Percentiles rank a stretch among this genome's conserved stretches.
Conservation (phyloP, 2,329 filamentous ascomycete species). For the Monilinia polystroma region DNA sequence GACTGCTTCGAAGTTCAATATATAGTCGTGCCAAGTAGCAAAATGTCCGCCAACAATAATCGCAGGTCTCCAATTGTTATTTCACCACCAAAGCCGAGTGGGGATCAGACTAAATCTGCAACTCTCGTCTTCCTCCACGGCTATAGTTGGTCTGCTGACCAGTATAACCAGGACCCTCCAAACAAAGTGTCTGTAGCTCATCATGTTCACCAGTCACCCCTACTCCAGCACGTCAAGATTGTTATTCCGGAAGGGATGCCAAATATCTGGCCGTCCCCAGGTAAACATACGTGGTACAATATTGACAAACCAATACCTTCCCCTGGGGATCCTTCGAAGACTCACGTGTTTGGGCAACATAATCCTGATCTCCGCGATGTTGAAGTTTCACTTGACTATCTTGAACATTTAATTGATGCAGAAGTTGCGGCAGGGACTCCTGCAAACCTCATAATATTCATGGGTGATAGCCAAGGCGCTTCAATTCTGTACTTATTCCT, state of each 20-base stretch:
- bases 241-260: conserved; percentile 26
- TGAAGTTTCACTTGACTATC: conserved; percentile 24
- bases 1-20: not conserved
- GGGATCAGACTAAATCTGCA: conserved; percentile 5
- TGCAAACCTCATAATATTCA: conserved; percentile 23
- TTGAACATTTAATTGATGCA: conserved; percentile 22
- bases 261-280: conserved; percentile 14
- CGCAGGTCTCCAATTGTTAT: conserved; percentile 24
- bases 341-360: conserved; percentile 13
- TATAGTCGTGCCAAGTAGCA: not conserved
- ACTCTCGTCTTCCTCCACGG: conserved; percentile 28
- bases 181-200: conserved; percentile 24
- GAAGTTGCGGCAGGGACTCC: conserved; percentile 23
- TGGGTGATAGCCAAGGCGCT: conserved; percentile 28
- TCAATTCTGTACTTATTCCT: conserved; percentile 24
- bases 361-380: conserved; percentile 25
- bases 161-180: conserved; percentile 22
- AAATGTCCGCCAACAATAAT: not conserved
- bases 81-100: conserved; percentile 2
- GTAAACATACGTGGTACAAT: conserved; percentile 25
- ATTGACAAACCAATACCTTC: conserved; percentile 23
- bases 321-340: conserved; percentile 14
- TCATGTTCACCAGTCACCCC: conserved; percentile 25
- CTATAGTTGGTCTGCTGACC: conserved; percentile 22
- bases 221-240: conserved; percentile 26